A percentile compares a stretch with the other conserved stretches of the same genome.
Conservation (phyloP, 352 stramenopile genomes). For the Pythium utonaiense region DNA sequence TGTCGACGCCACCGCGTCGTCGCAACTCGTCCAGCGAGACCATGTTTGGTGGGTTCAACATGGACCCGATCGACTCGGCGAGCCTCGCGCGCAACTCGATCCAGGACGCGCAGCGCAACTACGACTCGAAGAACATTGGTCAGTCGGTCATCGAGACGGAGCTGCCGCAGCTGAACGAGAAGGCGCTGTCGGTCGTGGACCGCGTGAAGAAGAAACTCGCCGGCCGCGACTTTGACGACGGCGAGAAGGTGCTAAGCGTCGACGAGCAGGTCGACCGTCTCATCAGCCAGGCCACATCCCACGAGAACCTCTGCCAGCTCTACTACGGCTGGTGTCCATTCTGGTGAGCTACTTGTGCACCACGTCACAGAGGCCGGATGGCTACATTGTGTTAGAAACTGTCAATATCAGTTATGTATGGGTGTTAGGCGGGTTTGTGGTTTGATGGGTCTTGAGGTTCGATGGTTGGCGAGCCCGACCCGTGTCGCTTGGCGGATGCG, state of each 20-base stretch:
- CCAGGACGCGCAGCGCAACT: slow-evolving; percentile 48
- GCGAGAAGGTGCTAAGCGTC: slow-evolving; percentile 72
- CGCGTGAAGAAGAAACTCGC: slow-evolving; percentile 99
- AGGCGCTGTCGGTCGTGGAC: slow-evolving; percentile 94
- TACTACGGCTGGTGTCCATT: slow-evolving; percentile 99
- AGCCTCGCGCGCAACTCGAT: slow-evolving; percentile 64
- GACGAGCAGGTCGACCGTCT: slow-evolving; percentile 96
- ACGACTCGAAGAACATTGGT: slow-evolving; percentile 49
- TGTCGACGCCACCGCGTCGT: slow-evolving; percentile 44
- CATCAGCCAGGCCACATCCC: slow-evolving; percentile 97
- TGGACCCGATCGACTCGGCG: slow-evolving; percentile 56
- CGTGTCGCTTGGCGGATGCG: slow-evolving; percentile 16
- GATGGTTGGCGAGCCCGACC: background rate
- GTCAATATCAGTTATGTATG: slow-evolving; percentile 11
- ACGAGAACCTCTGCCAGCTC: slow-evolving; percentile 98
- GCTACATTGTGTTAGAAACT: slow-evolving; percentile 4
- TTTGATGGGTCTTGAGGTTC: background rate
- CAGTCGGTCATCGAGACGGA: slow-evolving; percentile 58
- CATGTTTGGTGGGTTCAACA: slow-evolving; percentile 57
- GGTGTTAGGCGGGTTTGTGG: background rate
- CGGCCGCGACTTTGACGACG: slow-evolving; percentile 96
- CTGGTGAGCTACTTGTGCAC: slow-evolving; percentile 38
- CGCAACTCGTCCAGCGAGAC: slow-evolving; percentile 61
- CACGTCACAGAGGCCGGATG: background rate
- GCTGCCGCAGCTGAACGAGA: slow-evolving; percentile 82